A percentile compares a stretch with the other conserved stretches of the same genome.
These are phyloP conservation scores for Haplosporangium sp. DNA, from an alignment of 371 early-diverging fungal species.

Conservation along the genomic window DNA sequence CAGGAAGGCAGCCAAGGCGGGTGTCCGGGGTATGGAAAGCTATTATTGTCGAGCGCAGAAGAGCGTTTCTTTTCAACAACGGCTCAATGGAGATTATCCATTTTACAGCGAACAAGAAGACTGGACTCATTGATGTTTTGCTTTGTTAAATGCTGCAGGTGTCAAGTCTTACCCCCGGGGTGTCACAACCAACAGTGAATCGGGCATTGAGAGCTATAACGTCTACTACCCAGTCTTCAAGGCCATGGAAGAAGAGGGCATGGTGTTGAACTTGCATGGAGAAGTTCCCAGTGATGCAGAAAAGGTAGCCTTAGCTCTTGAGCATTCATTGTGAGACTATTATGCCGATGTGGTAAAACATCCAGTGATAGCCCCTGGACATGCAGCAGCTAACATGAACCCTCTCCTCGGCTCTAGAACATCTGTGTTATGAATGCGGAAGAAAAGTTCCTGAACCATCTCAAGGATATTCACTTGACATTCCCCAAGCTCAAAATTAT, in stretches of 20 bases:
- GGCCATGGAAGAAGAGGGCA: conserved; percentile 94
- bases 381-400: too few species aligned
- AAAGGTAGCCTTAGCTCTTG: conserved; percentile 55
- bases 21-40: conserved; percentile 75
- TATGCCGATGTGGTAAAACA: not conserved
- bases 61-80: not conserved
- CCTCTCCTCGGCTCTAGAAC: conserved; percentile 56
- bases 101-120: conserved; percentile 1
- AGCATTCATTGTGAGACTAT: not conserved
- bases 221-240: conserved; percentile 92
- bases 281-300: conserved; percentile 91
- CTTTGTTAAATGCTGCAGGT: conserved; percentile 57
- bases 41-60: too few species aligned
- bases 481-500: conserved; percentile 96
- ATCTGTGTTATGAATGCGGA: conserved; percentile 97
- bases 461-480: conserved; percentile 83
- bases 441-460: conserved; percentile 87
- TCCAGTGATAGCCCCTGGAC: too few species aligned
- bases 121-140: not conserved
- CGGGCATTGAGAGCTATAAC: conserved; percentile 92
- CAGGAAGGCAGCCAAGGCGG: conserved; percentile 84
- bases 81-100: not conserved
- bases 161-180: conserved; percentile 98
- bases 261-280: conserved; percentile 97
- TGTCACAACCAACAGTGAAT: conserved; percentile 97